A percentile compares a stretch with the other conserved stretches of the same genome.
These are phyloP conservation scores for Solanum piurae DNA, from an alignment of 257 asterid genomes.

Conservation along the genomic window DNA sequence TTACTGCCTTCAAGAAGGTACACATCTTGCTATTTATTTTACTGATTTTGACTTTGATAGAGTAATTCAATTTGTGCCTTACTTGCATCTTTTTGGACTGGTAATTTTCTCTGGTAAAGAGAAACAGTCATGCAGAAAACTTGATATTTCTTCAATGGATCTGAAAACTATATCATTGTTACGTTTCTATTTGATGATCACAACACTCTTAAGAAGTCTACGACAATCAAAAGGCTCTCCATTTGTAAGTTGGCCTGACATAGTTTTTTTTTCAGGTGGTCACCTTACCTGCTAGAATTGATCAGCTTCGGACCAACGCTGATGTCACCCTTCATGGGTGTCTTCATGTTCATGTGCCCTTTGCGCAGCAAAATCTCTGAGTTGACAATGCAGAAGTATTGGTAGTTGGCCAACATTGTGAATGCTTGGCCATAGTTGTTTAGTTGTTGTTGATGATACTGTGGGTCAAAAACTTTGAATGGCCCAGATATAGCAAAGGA, in stretches of 20 bases:
- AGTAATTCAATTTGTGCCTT: background rate
- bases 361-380: constrained; percentile 34
- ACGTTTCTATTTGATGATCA: background rate
- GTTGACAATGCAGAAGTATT: background rate
- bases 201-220: background rate
- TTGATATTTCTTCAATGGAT: background rate
- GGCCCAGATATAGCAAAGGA: background rate
- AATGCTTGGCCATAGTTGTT: background rate
- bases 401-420: background rate
- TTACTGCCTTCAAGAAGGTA: constrained; percentile 73
- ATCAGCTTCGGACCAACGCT: constrained; percentile 72
- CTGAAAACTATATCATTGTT: background rate
- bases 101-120: background rate
- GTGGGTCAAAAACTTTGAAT: background rate
- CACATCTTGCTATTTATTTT: background rate
- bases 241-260: background rate
- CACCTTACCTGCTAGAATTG: constrained; percentile 59
- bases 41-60: background rate
- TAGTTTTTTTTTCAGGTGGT: constrained; percentile 33
- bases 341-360: constrained; percentile 64
- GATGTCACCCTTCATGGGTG: constrained; percentile 77
- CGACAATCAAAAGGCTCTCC: background rate
- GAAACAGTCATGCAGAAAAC: background rate
- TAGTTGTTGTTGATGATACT: background rate
- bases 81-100: background rate